Percentiles rank a stretch among this genome's conserved stretches.
phyloP scores from a whole-genome alignment of 2,329 filamentous ascomycete genomes.

The Knufia fluminis region DNA sequence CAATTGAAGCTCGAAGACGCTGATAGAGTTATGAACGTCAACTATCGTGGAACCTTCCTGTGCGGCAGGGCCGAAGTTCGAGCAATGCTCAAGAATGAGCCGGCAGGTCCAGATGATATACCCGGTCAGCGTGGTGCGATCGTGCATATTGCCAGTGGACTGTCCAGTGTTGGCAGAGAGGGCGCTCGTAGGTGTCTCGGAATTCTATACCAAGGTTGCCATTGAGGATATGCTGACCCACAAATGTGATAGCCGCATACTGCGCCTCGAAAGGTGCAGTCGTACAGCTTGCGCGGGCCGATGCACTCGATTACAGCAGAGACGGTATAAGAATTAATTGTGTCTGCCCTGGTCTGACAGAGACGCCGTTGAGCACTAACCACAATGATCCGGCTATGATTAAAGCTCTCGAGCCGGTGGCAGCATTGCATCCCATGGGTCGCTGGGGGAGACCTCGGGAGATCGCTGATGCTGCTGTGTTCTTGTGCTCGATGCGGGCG shows the following conservation, averaged over 20 bases:
- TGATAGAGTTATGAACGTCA: slow-evolving; percentile 46
- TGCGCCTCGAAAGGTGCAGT: slow-evolving; percentile 36
- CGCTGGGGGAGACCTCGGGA: slow-evolving; percentile 44
- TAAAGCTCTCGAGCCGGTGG: slow-evolving; percentile 33
- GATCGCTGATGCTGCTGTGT: slow-evolving; percentile 42
- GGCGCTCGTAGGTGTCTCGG: slow-evolving; percentile 32
- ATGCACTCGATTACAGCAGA: slow-evolving; percentile 27
- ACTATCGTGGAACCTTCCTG: slow-evolving; percentile 46
- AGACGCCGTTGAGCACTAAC: slow-evolving; percentile 39
- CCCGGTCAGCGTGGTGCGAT: slow-evolving; percentile 38
- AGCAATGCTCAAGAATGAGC: slow-evolving; percentile 40
- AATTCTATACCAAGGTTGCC: no score
- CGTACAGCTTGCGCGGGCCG: slow-evolving; percentile 35
- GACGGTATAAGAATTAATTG: slow-evolving; percentile 31
- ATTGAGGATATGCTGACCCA: neutral
- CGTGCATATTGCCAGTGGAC: slow-evolving; percentile 46
- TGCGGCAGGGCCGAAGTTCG: slow-evolving; percentile 36
- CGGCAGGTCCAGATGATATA: slow-evolving; percentile 29
- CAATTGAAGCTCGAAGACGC: slow-evolving; percentile 43
- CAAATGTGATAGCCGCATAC: slow-evolving; percentile 30
- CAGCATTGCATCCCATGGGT: slow-evolving; percentile 43
- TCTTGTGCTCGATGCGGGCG: slow-evolving; percentile 41
- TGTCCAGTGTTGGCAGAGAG: slow-evolving; percentile 41
- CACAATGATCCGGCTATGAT: slow-evolving; percentile 28
- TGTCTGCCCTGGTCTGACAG: slow-evolving; percentile 36